Percentiles rank a stretch among this genome's conserved stretches.
These are phyloP conservation scores for Colletotrichum sp. DNA, from an alignment of 2,329 filamentous ascomycete species.

Conservation along the genomic window DNA sequence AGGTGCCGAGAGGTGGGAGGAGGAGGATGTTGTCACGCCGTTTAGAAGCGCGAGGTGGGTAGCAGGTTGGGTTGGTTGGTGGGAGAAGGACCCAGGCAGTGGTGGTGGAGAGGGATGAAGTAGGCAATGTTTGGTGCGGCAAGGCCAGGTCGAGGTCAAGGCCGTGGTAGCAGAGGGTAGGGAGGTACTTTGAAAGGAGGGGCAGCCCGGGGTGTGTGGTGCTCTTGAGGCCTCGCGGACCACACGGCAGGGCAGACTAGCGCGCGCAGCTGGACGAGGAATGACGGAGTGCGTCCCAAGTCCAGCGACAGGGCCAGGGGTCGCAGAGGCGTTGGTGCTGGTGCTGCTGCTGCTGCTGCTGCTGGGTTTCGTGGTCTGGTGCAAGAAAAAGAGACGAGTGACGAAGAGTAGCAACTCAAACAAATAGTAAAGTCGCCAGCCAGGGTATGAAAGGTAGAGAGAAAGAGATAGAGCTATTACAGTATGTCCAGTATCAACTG, in stretches of 20 bases:
- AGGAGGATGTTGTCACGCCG: conserved; percentile 18
- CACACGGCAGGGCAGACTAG: conserved; percentile 21
- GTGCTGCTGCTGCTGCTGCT: background rate
- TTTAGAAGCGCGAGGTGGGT: conserved; percentile 14
- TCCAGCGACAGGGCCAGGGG: background rate
- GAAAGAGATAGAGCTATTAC: background rate
- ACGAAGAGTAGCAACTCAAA: background rate
- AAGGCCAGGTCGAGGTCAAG: background rate
- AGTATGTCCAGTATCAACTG: background rate
- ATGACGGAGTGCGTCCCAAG: conserved; percentile 22
- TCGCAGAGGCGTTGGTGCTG: background rate
- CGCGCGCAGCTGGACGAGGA: conserved; percentile 18
- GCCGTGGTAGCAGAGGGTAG: background rate
- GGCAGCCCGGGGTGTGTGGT: conserved; percentile 10
- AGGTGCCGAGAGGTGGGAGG: conserved; percentile 5
- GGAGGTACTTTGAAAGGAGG: conserved; percentile 16
- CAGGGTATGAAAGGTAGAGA: background rate
- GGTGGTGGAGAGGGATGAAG: background rate
- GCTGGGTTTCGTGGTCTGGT: background rate
- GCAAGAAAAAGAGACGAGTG: background rate
- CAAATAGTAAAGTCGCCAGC: background rate
- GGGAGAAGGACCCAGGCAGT: background rate
- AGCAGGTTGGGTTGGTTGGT: conserved; percentile 6
- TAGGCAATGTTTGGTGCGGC: background rate
- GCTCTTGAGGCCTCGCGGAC: conserved; percentile 19